phyloP scores from a whole-genome alignment of 192 early-diverging fungal genomes.

The Backusella australiensis region DNA sequence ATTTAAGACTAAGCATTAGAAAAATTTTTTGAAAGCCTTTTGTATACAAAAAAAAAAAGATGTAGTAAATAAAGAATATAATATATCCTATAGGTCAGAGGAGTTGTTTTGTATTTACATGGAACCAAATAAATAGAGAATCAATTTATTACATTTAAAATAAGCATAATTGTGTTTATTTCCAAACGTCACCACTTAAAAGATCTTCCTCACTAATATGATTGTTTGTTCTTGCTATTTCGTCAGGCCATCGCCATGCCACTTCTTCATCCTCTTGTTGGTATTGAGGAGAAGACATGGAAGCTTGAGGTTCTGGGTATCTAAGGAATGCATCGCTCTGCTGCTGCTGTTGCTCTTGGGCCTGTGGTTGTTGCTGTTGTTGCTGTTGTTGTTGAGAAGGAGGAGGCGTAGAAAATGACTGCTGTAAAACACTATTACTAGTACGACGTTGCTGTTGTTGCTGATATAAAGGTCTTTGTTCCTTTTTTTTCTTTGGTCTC shows the following conservation, averaged over 20 bases:
- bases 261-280: not conserved
- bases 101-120: too few relatives aligned
- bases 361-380: not conserved
- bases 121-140: too few relatives aligned
- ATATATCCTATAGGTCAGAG: not conserved
- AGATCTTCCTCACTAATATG: not conserved
- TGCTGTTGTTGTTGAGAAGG: not conserved
- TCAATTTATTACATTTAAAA: not conserved
- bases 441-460: not conserved
- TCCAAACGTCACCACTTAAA: slow-evolving; percentile 12
- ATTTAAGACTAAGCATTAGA: slow-evolving; percentile 44
- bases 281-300: not conserved
- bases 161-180: not conserved
- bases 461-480: not conserved
- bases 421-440: not conserved
- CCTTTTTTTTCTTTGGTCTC: too few relatives aligned
- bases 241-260: slow-evolving; percentile 12
- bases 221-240: not conserved
- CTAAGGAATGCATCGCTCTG: not conserved
- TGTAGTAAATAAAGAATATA: not conserved
- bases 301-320: not conserved
- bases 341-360: not conserved
- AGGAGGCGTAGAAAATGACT: slow-evolving; percentile 8
- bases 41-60: not conserved
- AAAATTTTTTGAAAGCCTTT: not conserved